Conservation (phyloP, 176 grass and related monocot species). For the Eleusine indica region DNA sequence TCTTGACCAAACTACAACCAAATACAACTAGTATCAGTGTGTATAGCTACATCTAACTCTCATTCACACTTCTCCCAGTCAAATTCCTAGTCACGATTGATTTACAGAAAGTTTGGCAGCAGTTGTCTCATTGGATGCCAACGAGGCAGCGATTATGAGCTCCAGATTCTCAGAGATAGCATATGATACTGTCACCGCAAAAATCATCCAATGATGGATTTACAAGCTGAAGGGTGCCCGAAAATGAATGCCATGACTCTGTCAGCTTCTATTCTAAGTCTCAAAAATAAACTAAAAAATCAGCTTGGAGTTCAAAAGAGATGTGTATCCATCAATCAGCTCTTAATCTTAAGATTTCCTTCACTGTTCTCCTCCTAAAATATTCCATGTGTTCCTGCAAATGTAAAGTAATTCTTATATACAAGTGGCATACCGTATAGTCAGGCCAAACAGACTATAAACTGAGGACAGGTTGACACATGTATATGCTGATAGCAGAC, state of each 20-base stretch:
- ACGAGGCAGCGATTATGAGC: not conserved
- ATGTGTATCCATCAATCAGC: conserved; percentile 49
- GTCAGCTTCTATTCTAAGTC: conserved; percentile 19
- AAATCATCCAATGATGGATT: conserved; percentile 24
- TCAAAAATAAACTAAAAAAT: not conserved
- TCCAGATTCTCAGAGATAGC: not conserved
- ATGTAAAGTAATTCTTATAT: conserved; percentile 20
- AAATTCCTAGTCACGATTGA: conserved; percentile 16
- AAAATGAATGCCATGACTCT: conserved; percentile 5
- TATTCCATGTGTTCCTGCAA: conserved; percentile 86
- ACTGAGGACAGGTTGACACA: not conserved
- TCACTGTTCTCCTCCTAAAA: conserved; percentile 74
- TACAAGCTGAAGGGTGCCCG: not conserved
- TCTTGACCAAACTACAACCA: not conserved
- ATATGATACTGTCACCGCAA: not conserved
- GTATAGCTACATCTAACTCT: not conserved
- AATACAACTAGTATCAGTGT: not conserved
- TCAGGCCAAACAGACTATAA: not conserved
- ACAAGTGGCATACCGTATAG: conserved; percentile 4
- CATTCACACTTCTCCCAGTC: not conserved
- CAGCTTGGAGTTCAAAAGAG: conserved; percentile 11
- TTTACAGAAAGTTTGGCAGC: conserved; percentile 24
- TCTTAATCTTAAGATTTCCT: conserved; percentile 74
- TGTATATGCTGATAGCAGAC: not conserved
- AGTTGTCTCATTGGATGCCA: not conserved